These are phyloP conservation scores for Rhodamnia rubescens DNA, from an alignment of 345 rosid genomes.

Conservation along the genomic window DNA sequence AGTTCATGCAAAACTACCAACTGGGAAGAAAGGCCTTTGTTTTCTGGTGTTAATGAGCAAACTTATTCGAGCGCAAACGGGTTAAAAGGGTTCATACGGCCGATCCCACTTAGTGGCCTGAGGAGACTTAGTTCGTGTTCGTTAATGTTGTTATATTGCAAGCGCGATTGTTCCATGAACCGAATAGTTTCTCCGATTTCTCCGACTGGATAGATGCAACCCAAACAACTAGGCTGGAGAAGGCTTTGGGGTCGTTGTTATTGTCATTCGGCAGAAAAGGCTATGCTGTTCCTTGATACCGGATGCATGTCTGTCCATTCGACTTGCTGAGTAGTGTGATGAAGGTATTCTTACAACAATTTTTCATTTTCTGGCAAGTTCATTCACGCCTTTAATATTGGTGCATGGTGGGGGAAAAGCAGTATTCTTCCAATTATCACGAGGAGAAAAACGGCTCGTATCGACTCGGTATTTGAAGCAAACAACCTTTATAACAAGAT, in stretches of 20 bases:
- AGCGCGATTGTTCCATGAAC: neutral
- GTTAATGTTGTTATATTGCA: neutral
- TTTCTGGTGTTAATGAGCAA: neutral
- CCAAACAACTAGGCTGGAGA: neutral
- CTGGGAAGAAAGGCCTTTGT: neutral
- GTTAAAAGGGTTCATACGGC: neutral
- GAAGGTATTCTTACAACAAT: neutral
- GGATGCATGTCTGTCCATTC: neutral
- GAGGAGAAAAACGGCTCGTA: neutral
- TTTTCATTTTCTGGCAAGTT: neutral
- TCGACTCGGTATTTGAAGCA: neutral
- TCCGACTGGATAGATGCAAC: neutral
- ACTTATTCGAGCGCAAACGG: neutral
- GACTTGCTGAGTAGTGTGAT: neutral
- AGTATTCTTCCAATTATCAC: neutral
- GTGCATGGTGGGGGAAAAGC: neutral
- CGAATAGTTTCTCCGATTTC: neutral
- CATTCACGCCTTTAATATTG: neutral
- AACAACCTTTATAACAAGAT: neutral
- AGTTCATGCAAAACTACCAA: neutral
- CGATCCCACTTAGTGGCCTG: no score
- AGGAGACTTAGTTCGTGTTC: neutral
- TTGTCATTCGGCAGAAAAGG: neutral
- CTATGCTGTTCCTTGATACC: neutral
- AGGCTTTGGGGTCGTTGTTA: neutral